Conservation (phyloP, 495 filamentous ascomycete genomes). For the Evernia prunastri region DNA sequence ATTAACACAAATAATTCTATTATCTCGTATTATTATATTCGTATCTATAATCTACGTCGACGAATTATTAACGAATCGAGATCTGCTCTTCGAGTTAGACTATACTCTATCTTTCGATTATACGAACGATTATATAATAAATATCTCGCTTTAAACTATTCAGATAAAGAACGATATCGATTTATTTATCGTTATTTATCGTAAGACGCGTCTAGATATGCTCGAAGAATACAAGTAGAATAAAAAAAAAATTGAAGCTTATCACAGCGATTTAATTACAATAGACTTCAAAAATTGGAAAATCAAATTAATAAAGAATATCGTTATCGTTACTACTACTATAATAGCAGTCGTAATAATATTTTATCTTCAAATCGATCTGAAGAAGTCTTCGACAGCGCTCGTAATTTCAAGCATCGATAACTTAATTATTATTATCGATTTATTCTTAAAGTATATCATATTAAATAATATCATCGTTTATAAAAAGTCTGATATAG, state of each 20-base stretch:
- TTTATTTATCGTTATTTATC: not conserved
- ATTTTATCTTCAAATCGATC: not conserved
- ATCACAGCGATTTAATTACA: not conserved
- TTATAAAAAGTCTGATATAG: not conserved
- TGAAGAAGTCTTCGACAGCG: not conserved
- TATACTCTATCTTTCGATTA: not conserved
- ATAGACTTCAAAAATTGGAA: not conserved
- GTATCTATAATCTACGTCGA: not conserved
- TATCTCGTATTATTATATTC: no score
- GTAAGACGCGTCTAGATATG: not conserved
- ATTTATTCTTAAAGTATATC: not conserved
- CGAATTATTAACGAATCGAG: constrained; percentile 5
- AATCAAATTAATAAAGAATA: not conserved
- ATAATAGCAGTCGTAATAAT: constrained; percentile 2
- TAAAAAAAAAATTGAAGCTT: not conserved
- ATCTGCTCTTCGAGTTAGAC: not conserved
- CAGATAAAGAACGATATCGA: not conserved
- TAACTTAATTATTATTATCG: not conserved
- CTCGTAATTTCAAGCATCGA: no score
- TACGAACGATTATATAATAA: not conserved
- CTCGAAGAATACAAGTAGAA: not conserved
- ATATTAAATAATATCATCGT: not conserved
- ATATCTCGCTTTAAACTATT: not conserved
- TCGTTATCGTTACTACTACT: not conserved
- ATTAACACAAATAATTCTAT: not conserved